Evolutionary conservation across 495 filamentous ascomycete genomes (phyloP).

Genomic region (Articulospora tetracladia): DNA sequence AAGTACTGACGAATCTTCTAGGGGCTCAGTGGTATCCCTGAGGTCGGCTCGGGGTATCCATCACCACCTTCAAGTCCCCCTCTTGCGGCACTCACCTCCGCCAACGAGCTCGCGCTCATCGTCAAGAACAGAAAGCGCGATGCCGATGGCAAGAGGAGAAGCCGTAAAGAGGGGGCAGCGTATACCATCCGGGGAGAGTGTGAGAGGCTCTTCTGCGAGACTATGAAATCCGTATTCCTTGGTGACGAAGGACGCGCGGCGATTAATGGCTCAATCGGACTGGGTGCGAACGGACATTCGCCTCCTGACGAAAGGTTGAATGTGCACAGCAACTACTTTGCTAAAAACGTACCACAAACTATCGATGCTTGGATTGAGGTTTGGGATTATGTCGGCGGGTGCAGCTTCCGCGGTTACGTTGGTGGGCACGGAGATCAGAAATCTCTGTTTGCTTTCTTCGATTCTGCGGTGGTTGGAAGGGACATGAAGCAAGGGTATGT

Average conservation of each 20-base stretch:
- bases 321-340: slow-evolving; percentile 24
- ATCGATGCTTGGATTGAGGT: slow-evolving; percentile 64
- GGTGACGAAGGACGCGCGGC: slow-evolving; percentile 78
- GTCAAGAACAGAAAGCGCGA: slow-evolving; percentile 38
- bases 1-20: slow-evolving; percentile 26
- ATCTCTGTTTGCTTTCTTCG: slow-evolving; percentile 86
- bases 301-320: slow-evolving; percentile 25
- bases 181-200: slow-evolving; percentile 96
- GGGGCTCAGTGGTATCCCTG: slow-evolving; percentile 96
- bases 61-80: slow-evolving; percentile 78
- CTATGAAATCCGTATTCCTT: slow-evolving; percentile 85
- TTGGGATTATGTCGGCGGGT: slow-evolving; percentile 83
- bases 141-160: slow-evolving; percentile 33
- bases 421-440: slow-evolving; percentile 58
- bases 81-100: slow-evolving; percentile 61
- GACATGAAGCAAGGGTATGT: slow-evolving; percentile 88
- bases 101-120: slow-evolving; percentile 56
- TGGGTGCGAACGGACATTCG: slow-evolving; percentile 50
- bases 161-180: slow-evolving; percentile 82
- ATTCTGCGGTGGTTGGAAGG: slow-evolving; percentile 58
- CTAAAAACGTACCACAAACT: slow-evolving; percentile 15
- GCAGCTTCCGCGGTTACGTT: slow-evolving; percentile 81
- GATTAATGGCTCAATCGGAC: slow-evolving; percentile 67
- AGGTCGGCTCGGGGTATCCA: slow-evolving; percentile 82
- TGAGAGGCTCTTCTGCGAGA: slow-evolving; percentile 99